These are phyloP conservation scores for Zymoseptoria pseudotritici DNA, from an alignment of 2,329 filamentous ascomycete genomes.

Conservation along the genomic window DNA sequence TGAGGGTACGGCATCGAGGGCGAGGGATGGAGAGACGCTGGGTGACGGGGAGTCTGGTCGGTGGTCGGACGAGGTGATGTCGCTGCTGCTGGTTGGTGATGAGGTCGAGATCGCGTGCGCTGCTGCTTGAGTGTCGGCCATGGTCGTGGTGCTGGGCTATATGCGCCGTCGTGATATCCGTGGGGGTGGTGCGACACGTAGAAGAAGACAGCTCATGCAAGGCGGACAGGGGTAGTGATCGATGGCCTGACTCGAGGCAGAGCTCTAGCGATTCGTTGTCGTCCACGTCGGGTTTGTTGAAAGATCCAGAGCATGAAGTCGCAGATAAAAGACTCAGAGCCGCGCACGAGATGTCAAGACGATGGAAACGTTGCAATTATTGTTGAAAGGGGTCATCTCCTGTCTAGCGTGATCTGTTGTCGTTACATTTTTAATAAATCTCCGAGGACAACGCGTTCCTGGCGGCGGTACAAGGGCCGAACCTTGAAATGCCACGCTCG, in stretches of 20 bases:
- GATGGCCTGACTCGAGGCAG: not conserved
- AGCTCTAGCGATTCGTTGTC: not conserved
- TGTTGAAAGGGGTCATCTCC: too few species aligned
- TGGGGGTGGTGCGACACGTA: not conserved
- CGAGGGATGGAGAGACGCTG: slow-evolving; percentile 54
- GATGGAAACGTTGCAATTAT: too few species aligned
- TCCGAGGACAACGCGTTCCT: too few species aligned
- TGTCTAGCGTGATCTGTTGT: too few species aligned
- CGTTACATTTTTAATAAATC: too few species aligned
- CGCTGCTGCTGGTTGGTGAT: slow-evolving; percentile 22
- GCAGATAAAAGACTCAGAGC: not conserved
- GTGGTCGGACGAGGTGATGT: slow-evolving; percentile 19
- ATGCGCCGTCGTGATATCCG: not conserved
- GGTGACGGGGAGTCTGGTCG: slow-evolving; percentile 58
- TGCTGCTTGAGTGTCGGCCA: not conserved
- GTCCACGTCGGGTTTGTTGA: not conserved
- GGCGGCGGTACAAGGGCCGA: too few species aligned
- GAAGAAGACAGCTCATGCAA: not conserved
- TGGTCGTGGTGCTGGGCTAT: not conserved
- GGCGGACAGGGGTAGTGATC: not conserved
- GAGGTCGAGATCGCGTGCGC: not conserved
- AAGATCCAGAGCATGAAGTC: not conserved
- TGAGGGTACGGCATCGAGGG: slow-evolving; percentile 49
- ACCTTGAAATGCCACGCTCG: too few species aligned
- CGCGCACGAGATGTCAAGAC: not conserved